Percentiles rank a stretch among this genome's conserved stretches.
Evolutionary conservation across 2,329 filamentous ascomycete species (phyloP).

Genomic region (Epichloe brachyelytri): DNA sequence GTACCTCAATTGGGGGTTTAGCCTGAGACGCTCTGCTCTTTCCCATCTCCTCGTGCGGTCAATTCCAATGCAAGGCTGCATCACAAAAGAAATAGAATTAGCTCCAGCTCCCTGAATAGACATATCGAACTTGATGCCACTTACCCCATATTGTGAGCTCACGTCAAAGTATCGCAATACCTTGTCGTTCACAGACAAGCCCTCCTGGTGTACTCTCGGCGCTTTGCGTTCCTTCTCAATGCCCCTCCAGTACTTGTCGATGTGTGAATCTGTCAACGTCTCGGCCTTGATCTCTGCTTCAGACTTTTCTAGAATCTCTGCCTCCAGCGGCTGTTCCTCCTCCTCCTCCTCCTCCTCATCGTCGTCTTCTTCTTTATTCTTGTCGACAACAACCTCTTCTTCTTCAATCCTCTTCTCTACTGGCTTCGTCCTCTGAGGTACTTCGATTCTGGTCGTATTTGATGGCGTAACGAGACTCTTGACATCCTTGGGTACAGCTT

Average conservation of each 20-base stretch:
- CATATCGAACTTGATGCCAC: slow-evolving; percentile 22
- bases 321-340: slow-evolving; percentile 13
- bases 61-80: slow-evolving; percentile 81
- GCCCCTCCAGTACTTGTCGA: slow-evolving; percentile 63
- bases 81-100: not conserved
- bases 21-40: slow-evolving; percentile 65
- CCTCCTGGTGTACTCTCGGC: slow-evolving; percentile 65
- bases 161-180: slow-evolving; percentile 87
- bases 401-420: slow-evolving; percentile 7
- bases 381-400: slow-evolving; percentile 12
- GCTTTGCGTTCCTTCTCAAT: slow-evolving; percentile 59
- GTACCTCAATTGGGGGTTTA: slow-evolving; percentile 86
- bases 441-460: slow-evolving; percentile 22
- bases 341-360: slow-evolving; percentile 15
- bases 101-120: slow-evolving; percentile 6
- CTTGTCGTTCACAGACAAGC: slow-evolving; percentile 63
- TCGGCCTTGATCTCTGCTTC: slow-evolving; percentile 45
- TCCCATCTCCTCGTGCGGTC: slow-evolving; percentile 74
- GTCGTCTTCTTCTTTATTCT: slow-evolving; percentile 14
- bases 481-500: slow-evolving; percentile 32
- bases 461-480: slow-evolving; percentile 28
- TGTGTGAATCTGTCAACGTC: slow-evolving; percentile 52
- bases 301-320: slow-evolving; percentile 28
- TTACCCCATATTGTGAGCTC: slow-evolving; percentile 79
- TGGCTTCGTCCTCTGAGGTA: slow-evolving; percentile 12